These are phyloP conservation scores for Leccinum brunneo-olivaceum DNA, from an alignment of 1,284 basidiomycete species.

Conservation along the genomic window DNA sequence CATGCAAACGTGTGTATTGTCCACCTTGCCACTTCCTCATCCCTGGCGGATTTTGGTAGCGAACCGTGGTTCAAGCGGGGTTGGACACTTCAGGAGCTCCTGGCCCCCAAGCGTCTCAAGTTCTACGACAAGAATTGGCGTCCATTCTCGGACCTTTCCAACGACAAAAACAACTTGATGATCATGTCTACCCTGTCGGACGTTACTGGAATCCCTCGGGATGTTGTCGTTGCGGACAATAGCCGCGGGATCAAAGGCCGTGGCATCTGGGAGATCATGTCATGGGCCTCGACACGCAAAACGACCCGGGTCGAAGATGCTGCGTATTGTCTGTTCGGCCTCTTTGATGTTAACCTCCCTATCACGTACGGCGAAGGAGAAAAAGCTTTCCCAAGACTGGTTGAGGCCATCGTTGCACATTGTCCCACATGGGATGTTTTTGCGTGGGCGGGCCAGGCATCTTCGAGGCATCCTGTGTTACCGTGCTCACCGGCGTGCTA, in stretches of 20 bases:
- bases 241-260: constrained; percentile 13
- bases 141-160: constrained; percentile 13
- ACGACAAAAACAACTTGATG: constrained; percentile 15
- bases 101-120: constrained; percentile 22
- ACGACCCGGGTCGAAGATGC: constrained; percentile 22
- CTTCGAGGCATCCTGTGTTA: constrained; percentile 11
- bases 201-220: constrained; percentile 18
- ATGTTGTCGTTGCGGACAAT: constrained; percentile 17
- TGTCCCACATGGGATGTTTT: constrained; percentile 18
- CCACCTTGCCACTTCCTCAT: constrained; percentile 17
- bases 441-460: constrained; percentile 19
- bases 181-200: constrained; percentile 14
- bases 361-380: constrained; percentile 23
- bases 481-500: constrained; percentile 20
- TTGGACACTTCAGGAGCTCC: constrained; percentile 26
- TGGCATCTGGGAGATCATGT: constrained; percentile 23
- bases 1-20: constrained; percentile 25
- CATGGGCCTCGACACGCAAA: constrained; percentile 21
- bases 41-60: constrained; percentile 10
- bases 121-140: constrained; percentile 23
- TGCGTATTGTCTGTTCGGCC: constrained; percentile 20
- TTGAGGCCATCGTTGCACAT: constrained; percentile 12
- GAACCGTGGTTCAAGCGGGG: constrained; percentile 26
- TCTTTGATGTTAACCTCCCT: constrained; percentile 16
- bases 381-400: constrained; percentile 18